Base-by-base conservation (phyloP, 768 basidiomycete species). In the Lanmaoa pseudosensibilis region DNA sequence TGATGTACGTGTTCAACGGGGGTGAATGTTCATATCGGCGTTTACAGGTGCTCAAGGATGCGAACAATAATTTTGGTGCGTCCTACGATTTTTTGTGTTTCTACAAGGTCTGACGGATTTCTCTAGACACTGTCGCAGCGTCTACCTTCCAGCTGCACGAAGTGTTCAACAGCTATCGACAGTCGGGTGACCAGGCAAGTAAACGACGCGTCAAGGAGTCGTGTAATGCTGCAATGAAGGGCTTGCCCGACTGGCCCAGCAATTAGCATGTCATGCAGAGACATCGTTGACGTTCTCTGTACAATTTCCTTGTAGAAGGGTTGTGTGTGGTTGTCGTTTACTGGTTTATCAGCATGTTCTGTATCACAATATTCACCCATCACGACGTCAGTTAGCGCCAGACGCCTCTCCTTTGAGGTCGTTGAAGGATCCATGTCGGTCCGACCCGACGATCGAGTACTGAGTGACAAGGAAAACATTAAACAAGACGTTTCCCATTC, bases 191-290 rank as follows among this genome's bases (percentile, higher is more conserved):
- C 69, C 52, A 75, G 27, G 82, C 87, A 7, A 87, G 88, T 65
- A 92, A 90, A 69, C 77, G 77, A 21, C 83, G 89, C 23, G 90
- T 92, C 11, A 82, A 88, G 33, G 89, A 92, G 69, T 83, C 86
- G 4, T 85, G 84, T 48, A 92, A 92, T 64, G 88, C 88, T 13
- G 87, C 90, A 7, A 68, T 92, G 45, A 77, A 77, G 39, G 78
- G 79, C 40, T 71, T 92, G n/a, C 90, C 90, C 2, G 87, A 88
- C 56, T 92, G 86, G 85, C 90, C 90, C 0, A 72, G 58, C 19
- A 66, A 65, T 44, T 69, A 66, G 40, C 13, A 30, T n/a, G 12
- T 32, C 33, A 19, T 52, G 46, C 16, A 23, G 38, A 47, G 55
- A 25, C 13, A 33, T 41, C 34, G 9, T 27, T 30, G 18, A 40